phyloP scores from a whole-genome alignment of 2,329 filamentous ascomycete genomes.

The Domatiomyces catenatus region DNA sequence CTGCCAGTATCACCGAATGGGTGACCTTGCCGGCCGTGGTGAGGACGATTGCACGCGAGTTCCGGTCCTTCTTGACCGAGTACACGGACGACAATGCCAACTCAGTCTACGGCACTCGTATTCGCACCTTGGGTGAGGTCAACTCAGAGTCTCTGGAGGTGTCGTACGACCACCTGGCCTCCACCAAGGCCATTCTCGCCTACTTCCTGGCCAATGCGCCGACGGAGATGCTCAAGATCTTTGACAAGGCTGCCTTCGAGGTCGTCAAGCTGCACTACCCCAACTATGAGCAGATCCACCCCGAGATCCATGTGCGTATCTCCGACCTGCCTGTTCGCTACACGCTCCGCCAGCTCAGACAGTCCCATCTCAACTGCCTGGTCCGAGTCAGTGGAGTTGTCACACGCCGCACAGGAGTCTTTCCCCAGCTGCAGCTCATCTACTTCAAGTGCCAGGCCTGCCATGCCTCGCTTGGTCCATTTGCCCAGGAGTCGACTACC shows the following conservation, averaged over 20 bases:
- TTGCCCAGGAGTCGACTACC: constrained; percentile 82
- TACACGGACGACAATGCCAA: constrained; percentile 79
- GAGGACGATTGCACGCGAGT: constrained; percentile 85
- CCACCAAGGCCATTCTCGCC: constrained; percentile 80
- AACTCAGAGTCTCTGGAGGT: constrained; percentile 95
- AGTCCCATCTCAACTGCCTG: constrained; percentile 89
- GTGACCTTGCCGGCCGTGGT: constrained; percentile 79
- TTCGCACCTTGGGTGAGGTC: constrained; percentile 87
- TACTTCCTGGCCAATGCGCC: constrained; percentile 95
- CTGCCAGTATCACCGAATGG: constrained; percentile 87
- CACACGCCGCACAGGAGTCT: constrained; percentile 83
- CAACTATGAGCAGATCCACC: constrained; percentile 93
- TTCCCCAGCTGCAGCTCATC: constrained; percentile 95
- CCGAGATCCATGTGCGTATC: constrained; percentile 94
- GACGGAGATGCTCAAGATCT: constrained; percentile 86
- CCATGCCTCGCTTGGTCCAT: constrained; percentile 77
- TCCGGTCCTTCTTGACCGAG: constrained; percentile 92
- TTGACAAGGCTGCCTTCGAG: constrained; percentile 93
- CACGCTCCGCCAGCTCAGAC: constrained; percentile 84
- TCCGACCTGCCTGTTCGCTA: constrained; percentile 89
- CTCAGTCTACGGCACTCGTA: constrained; percentile 88
- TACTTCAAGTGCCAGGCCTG: constrained; percentile 97
- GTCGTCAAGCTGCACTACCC: constrained; percentile 91
- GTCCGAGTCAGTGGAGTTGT: constrained; percentile 91
- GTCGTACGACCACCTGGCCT: constrained; percentile 80